phyloP scores from a whole-genome alignment of 2,329 filamentous ascomycete genomes.

The Trichophyton benhamiae region DNA sequence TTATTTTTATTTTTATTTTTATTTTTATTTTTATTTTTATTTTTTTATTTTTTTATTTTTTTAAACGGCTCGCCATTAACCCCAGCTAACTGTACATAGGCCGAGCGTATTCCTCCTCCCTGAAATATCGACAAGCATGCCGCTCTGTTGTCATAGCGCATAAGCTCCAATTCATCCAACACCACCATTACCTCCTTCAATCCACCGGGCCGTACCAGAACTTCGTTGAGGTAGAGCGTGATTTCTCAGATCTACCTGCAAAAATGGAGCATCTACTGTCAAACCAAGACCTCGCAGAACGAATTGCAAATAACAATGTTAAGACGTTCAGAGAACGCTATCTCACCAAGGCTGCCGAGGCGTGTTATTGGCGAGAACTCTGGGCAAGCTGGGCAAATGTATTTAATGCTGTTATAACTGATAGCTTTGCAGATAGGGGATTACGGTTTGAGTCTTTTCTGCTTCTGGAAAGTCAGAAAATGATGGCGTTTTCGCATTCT shows the following conservation, averaged over 20 bases:
- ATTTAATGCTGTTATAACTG: constrained; percentile 14
- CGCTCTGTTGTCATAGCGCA: constrained; percentile 38
- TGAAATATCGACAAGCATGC: constrained; percentile 42
- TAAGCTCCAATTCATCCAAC: constrained; percentile 37
- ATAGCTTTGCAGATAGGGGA: constrained; percentile 12
- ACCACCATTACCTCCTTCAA: constrained; percentile 36
- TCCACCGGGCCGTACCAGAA: constrained; percentile 36
- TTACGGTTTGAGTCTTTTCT: constrained; percentile 24
- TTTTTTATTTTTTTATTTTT: too few species aligned
- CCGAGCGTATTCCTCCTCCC: constrained; percentile 37
- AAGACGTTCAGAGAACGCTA: constrained; percentile 38
- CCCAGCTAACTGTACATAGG: constrained; percentile 12
- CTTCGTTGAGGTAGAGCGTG: constrained; percentile 35
- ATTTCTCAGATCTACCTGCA: constrained; percentile 44
- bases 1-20: too few species aligned
- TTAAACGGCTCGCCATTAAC: neutral
- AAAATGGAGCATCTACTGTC: constrained; percentile 29
- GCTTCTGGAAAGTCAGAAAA: constrained; percentile 19
- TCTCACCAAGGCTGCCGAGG: constrained; percentile 39
- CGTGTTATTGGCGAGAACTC: constrained; percentile 41
- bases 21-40: too few species aligned
- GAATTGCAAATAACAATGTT: constrained; percentile 37
- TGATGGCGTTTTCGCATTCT: constrained; percentile 12
- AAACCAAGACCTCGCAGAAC: constrained; percentile 28
- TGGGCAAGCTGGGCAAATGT: constrained; percentile 24